A percentile compares a stretch with the other conserved stretches of the same genome.
These are phyloP conservation scores for Rhodamnia argentea DNA, from an alignment of 345 rosid species.

Conservation along the genomic window DNA sequence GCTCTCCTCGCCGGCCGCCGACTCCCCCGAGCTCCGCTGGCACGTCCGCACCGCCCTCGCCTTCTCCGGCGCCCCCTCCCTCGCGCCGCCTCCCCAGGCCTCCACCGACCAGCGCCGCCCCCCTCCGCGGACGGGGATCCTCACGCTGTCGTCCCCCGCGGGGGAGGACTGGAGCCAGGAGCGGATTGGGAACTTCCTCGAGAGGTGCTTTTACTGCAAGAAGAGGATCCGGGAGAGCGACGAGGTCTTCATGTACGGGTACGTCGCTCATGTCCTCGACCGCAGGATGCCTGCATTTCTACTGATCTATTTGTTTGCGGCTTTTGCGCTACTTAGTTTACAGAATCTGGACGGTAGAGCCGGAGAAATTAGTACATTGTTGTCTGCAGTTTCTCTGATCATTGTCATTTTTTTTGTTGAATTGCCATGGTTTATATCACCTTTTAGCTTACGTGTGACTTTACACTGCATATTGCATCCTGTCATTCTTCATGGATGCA, in stretches of 20 bases:
- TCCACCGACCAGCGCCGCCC: neutral
- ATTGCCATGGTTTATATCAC: neutral
- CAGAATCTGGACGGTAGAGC: neutral
- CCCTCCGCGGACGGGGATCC: conserved; percentile 2
- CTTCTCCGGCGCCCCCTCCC: neutral
- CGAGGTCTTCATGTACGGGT: conserved; percentile 32
- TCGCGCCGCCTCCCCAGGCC: neutral
- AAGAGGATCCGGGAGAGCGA: conserved; percentile 9
- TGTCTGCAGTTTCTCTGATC: neutral
- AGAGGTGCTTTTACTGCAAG: conserved; percentile 19
- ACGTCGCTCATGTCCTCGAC: neutral
- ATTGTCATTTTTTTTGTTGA: neutral
- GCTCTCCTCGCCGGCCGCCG: neutral
- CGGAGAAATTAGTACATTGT: neutral
- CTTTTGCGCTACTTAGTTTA: neutral
- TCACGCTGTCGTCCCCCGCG: conserved; percentile 12
- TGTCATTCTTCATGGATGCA: neutral
- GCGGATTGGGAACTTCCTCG: conserved; percentile 16
- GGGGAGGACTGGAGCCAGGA: conserved; percentile 1
- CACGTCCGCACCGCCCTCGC: neutral
- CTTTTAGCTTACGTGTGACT: neutral
- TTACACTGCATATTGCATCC: neutral
- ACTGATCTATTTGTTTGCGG: neutral
- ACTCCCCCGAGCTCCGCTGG: neutral
- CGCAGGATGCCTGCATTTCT: neutral